phyloP scores from a whole-genome alignment of 129 eudicot species.

The Logfia minima region DNA sequence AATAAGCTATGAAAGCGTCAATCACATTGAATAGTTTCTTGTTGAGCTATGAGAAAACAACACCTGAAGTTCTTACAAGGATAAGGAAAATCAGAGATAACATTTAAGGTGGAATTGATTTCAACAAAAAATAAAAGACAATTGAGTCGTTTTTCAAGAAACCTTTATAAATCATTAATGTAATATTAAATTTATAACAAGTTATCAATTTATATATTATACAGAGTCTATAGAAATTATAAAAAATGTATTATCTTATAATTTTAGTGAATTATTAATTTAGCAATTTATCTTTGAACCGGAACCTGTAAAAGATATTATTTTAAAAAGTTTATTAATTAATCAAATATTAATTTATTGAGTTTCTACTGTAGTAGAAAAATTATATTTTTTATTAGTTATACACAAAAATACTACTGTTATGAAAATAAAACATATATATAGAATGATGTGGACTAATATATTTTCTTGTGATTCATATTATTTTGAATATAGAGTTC shows the following conservation, averaged over 20 bases:
- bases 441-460: too few species aligned
- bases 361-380: too few species aligned
- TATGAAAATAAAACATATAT: too few species aligned
- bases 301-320: too few species aligned
- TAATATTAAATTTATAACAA: not conserved
- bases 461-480: too few species aligned
- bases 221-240: slow-evolving; percentile 36
- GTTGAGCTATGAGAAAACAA: slow-evolving; percentile 24
- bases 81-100: slow-evolving; percentile 34
- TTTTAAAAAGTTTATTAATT: too few species aligned
- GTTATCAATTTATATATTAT: not conserved
- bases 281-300: not conserved
- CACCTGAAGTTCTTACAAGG: slow-evolving; percentile 19
- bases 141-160: slow-evolving; percentile 32
- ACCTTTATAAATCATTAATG: slow-evolving; percentile 33
- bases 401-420: too few species aligned
- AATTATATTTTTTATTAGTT: too few species aligned
- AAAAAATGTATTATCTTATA: slow-evolving; percentile 38
- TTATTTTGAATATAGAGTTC: too few species aligned
- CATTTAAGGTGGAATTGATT: slow-evolving; percentile 39
- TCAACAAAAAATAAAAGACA: slow-evolving; percentile 38
- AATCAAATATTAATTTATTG: too few species aligned
- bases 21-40: slow-evolving; percentile 33
- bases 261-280: slow-evolving; percentile 43
- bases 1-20: slow-evolving; percentile 27